Conservation (phyloP, 768 basidiomycete species). For the Pleurotus sapidus region DNA sequence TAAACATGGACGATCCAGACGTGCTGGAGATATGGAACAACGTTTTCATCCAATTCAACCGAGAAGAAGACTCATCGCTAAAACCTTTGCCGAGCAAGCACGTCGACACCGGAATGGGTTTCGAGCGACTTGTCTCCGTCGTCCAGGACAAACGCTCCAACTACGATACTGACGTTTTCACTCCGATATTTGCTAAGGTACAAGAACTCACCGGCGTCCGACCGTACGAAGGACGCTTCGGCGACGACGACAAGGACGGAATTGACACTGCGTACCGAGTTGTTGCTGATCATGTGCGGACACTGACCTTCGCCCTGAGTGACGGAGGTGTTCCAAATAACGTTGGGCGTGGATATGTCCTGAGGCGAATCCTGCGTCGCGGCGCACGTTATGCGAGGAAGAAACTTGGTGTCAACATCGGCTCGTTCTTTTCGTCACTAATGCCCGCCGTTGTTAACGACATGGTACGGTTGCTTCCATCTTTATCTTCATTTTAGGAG, state of each 20-base stretch:
- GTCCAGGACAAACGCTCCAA: constrained; percentile 91
- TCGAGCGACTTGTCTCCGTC: constrained; percentile 94
- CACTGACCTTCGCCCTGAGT: constrained; percentile 91
- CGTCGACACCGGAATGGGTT: constrained; percentile 99
- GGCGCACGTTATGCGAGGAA: constrained; percentile 96
- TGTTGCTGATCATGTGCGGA: constrained; percentile 94
- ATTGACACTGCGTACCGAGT: constrained; percentile 98
- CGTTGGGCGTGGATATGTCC: constrained; percentile 95
- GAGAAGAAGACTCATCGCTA: constrained; percentile 84
- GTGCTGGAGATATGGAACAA: constrained; percentile 99
- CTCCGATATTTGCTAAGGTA: constrained; percentile 83
- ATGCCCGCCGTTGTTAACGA: constrained; percentile 87
- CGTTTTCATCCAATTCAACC: constrained; percentile 98
- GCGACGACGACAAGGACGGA: constrained; percentile 91
- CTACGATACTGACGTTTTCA: constrained; percentile 97
- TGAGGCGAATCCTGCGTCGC: constrained; percentile 87
- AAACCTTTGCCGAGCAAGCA: constrained; percentile 85
- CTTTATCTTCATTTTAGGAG: neutral
- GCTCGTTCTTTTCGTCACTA: constrained; percentile 91
- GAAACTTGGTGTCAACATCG: constrained; percentile 90
- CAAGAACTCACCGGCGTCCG: constrained; percentile 87
- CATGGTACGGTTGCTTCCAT: constrained; percentile 53
- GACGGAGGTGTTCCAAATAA: constrained; percentile 98
- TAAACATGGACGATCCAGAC: constrained; percentile 95
- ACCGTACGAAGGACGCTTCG: constrained; percentile 87